Percentiles rank a stretch among this genome's conserved stretches.
These are phyloP conservation scores for Linderniella brevidens DNA, from an alignment of 257 asterid species.

Conservation along the genomic window DNA sequence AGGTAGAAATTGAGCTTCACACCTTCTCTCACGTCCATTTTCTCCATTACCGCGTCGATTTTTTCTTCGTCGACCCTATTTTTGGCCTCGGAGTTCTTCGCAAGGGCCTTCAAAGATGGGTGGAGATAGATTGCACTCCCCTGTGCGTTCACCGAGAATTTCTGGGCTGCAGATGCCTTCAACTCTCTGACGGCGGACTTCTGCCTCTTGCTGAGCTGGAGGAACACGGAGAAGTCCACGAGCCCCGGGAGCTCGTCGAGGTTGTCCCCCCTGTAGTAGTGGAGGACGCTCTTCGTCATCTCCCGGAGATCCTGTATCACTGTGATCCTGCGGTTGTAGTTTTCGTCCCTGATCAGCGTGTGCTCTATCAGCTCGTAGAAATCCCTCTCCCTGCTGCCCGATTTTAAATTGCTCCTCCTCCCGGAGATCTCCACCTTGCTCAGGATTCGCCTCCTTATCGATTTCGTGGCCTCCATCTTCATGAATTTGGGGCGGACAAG, in stretches of 20 bases:
- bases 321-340: slow-evolving; percentile 48
- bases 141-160: slow-evolving; percentile 58
- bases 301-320: slow-evolving; percentile 81
- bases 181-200: slow-evolving; percentile 36
- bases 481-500: slow-evolving; percentile 94
- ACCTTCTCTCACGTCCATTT: slow-evolving; percentile 49
- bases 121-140: slow-evolving; percentile 94
- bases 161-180: slow-evolving; percentile 22
- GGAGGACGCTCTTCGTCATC: slow-evolving; percentile 75
- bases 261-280: slow-evolving; percentile 88
- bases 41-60: slow-evolving; percentile 41
- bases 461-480: slow-evolving; percentile 46
- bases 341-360: slow-evolving; percentile 53
- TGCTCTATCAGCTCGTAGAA: slow-evolving; percentile 79
- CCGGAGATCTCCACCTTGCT: slow-evolving; percentile 49
- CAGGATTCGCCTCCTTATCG: slow-evolving; percentile 61
- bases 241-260: slow-evolving; percentile 95
- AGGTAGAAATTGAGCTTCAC: slow-evolving; percentile 73
- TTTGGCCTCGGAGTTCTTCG: slow-evolving; percentile 41
- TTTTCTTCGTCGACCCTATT: slow-evolving; percentile 74
- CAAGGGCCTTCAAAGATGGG: slow-evolving; percentile 50
- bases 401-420: slow-evolving; percentile 24
- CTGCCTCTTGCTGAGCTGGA: slow-evolving; percentile 48
- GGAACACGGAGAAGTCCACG: slow-evolving; percentile 64
- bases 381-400: slow-evolving; percentile 45